phyloP scores from a whole-genome alignment of 2,329 filamentous ascomycete species.

The Xylaria multiplex region DNA sequence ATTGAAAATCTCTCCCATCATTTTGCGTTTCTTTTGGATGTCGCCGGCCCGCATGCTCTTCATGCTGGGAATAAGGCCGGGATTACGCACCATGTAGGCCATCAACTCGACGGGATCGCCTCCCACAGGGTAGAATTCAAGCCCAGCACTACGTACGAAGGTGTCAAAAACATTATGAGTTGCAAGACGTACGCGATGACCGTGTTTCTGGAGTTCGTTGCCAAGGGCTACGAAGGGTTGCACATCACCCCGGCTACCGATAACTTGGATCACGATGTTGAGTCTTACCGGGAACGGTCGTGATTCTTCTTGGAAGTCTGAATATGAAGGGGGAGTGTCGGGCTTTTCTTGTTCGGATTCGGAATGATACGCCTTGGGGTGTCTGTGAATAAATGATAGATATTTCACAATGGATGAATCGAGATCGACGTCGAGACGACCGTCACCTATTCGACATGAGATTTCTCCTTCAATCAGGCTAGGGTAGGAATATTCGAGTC shows the following conservation, averaged over 20 bases:
- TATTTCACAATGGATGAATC: not conserved
- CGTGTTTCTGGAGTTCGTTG: slow-evolving; percentile 65
- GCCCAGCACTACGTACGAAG: slow-evolving; percentile 77
- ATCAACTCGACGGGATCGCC: slow-evolving; percentile 84
- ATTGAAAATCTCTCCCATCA: slow-evolving; percentile 84
- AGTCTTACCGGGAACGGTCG: slow-evolving; percentile 51
- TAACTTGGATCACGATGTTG: slow-evolving; percentile 86
- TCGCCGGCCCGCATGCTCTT: slow-evolving; percentile 79
- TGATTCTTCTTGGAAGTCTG: not conserved
- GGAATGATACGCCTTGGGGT: not conserved
- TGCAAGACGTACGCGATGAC: slow-evolving; percentile 19
- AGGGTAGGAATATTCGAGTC: too few species aligned
- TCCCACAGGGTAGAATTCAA: slow-evolving; percentile 84
- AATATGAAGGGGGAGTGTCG: not conserved
- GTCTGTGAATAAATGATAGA: slow-evolving; percentile 5
- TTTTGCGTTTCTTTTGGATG: slow-evolving; percentile 71
- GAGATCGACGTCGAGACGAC: slow-evolving; percentile 10
- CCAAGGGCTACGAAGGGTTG: slow-evolving; percentile 83
- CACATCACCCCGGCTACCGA: slow-evolving; percentile 81
- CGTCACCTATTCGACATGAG: not conserved
- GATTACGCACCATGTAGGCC: slow-evolving; percentile 91
- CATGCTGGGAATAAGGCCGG: slow-evolving; percentile 77
- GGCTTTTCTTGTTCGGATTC: not conserved
- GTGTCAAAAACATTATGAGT: slow-evolving; percentile 82
- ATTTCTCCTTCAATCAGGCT: too few species aligned